These are phyloP conservation scores for Garcia nutans DNA, from an alignment of 345 rosid species.

Conservation along the genomic window DNA sequence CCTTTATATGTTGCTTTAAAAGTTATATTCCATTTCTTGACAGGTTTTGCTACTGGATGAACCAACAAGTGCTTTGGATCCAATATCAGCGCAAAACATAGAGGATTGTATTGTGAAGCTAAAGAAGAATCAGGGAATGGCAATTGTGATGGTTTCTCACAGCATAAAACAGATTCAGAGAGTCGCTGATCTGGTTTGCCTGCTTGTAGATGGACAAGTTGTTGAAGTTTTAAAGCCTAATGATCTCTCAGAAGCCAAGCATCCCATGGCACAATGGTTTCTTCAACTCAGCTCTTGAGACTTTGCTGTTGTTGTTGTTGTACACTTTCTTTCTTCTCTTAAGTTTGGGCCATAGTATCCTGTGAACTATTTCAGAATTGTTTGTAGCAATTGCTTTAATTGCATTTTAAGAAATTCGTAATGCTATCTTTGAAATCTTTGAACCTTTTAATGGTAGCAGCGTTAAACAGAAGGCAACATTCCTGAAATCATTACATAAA, in stretches of 20 bases:
- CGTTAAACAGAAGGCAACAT: too few species aligned
- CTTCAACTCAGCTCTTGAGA: conserved; percentile 55
- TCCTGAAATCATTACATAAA: too few species aligned
- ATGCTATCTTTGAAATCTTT: too few species aligned
- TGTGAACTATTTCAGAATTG: neutral
- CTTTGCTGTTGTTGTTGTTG: neutral
- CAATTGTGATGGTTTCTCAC: conserved; percentile 72
- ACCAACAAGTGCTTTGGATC: conserved; percentile 88
- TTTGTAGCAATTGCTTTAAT: neutral
- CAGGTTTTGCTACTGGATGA: conserved; percentile 77
- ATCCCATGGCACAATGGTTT: conserved; percentile 77
- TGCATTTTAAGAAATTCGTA: too few species aligned
- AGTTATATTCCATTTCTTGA: neutral
- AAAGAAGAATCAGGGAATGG: conserved; percentile 62
- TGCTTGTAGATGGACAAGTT: conserved; percentile 69
- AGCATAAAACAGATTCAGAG: conserved; percentile 90
- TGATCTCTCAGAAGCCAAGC: conserved; percentile 63
- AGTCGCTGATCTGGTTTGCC: conserved; percentile 76
- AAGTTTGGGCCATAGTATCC: neutral
- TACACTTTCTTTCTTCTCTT: neutral
- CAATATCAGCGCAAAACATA: conserved; percentile 74
- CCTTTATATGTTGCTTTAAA: neutral
- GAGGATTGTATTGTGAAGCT: conserved; percentile 79
- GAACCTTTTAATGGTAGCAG: too few species aligned
- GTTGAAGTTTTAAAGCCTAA: conserved; percentile 76